Conservation (phyloP, 2,329 filamentous ascomycete species). For the Clonostachys sp. region DNA sequence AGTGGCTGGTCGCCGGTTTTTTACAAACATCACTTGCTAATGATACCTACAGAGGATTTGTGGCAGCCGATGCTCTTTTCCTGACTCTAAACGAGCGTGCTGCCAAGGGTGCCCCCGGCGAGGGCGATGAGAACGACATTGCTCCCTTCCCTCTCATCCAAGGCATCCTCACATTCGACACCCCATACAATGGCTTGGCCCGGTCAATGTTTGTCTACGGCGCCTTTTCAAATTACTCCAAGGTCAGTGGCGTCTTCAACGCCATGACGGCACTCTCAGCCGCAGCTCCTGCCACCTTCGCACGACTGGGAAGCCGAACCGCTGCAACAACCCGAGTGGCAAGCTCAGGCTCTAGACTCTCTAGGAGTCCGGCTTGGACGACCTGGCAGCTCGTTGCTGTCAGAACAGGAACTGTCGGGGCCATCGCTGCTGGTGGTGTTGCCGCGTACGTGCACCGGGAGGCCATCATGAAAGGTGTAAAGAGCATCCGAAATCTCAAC, state of each 20-base stretch:
- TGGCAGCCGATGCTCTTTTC: constrained; percentile 77
- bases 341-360: constrained; percentile 9
- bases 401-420: constrained; percentile 75
- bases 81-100: constrained; percentile 63
- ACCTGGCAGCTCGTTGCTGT: constrained; percentile 65
- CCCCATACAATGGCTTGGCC: constrained; percentile 69
- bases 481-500: constrained; percentile 40
- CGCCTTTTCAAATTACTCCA: constrained; percentile 55
- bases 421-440: constrained; percentile 76
- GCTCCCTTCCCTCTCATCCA: constrained; percentile 78
- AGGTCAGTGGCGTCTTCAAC: constrained; percentile 51
- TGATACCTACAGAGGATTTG: constrained; percentile 57
- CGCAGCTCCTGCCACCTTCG: constrained; percentile 37
- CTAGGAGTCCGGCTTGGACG: constrained; percentile 37
- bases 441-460: constrained; percentile 77
- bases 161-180: constrained; percentile 79
- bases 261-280: constrained; percentile 49
- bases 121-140: constrained; percentile 8
- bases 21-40: neutral
- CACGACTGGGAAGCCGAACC: constrained; percentile 25
- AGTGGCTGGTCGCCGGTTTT: too few relatives aligned
- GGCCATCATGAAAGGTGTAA: constrained; percentile 50
- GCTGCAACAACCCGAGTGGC: constrained; percentile 11
- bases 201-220: constrained; percentile 57
- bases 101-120: constrained; percentile 10